Conservation (phyloP, 202 grass and related monocot species). For the Zoysia matrella region DNA sequence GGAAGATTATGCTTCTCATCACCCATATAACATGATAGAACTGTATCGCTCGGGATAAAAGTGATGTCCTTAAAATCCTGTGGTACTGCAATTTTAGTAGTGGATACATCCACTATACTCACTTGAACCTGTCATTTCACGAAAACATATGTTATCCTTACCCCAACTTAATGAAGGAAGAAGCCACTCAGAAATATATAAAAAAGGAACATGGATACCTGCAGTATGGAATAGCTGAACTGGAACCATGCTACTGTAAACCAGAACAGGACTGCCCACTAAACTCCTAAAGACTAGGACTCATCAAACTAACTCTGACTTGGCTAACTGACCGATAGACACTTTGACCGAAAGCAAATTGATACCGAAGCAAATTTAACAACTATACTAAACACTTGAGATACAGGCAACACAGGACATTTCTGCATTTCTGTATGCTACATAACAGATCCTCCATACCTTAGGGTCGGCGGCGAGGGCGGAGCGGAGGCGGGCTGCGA, state of each 20-base stretch:
- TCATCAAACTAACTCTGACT: no score
- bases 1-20: constrained; percentile 56
- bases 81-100: constrained; percentile 37
- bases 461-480: constrained; percentile 34
- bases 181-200: neutral
- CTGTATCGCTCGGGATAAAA: constrained; percentile 61
- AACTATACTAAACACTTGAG: no score
- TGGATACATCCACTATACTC: constrained; percentile 87
- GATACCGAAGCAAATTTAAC: no score
- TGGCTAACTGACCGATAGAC: no score
- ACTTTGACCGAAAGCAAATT: no score
- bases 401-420: neutral
- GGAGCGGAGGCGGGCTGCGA: constrained; percentile 60
- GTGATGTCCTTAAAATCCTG: constrained; percentile 49
- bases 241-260: neutral
- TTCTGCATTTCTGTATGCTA: neutral
- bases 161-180: neutral
- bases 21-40: constrained; percentile 64
- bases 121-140: constrained; percentile 74
- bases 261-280: neutral
- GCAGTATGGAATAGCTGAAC: neutral
- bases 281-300: no score
- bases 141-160: constrained; percentile 18
- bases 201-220: neutral
- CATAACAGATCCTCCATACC: constrained; percentile 5